phyloP scores from a whole-genome alignment of 2,329 filamentous ascomycete genomes.

The Colletotrichum brevisporum region DNA sequence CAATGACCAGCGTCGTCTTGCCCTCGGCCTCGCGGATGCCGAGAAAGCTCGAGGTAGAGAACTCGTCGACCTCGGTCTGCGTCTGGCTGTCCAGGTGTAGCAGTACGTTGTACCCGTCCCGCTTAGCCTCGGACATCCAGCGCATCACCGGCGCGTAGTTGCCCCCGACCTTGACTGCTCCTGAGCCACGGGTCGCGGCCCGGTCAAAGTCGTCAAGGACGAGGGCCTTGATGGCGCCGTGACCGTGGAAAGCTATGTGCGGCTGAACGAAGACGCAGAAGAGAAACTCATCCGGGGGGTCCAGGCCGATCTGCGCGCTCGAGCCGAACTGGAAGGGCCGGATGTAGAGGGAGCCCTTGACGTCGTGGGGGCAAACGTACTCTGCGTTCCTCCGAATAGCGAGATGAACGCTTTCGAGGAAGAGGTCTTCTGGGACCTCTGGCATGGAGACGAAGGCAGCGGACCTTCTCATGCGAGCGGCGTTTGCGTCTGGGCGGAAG shows the following conservation, averaged over 20 bases:
- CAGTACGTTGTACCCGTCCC: slow-evolving; percentile 75
- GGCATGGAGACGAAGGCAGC: slow-evolving; percentile 69
- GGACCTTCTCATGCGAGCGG: slow-evolving; percentile 13
- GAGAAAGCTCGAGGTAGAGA: slow-evolving; percentile 77
- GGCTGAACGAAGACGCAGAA: slow-evolving; percentile 75
- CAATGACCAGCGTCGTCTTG: background rate
- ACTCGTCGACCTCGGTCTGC: slow-evolving; percentile 76
- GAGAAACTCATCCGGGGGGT: slow-evolving; percentile 70
- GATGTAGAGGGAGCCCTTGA: slow-evolving; percentile 77
- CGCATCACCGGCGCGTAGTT: slow-evolving; percentile 82
- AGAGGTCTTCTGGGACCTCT: slow-evolving; percentile 70
- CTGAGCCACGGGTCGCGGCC: slow-evolving; percentile 75
- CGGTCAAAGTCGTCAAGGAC: slow-evolving; percentile 80
- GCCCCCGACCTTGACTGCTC: slow-evolving; percentile 76
- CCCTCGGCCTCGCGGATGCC: slow-evolving; percentile 57
- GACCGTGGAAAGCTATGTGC: slow-evolving; percentile 65
- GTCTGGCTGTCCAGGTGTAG: slow-evolving; percentile 78
- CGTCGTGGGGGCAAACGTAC: slow-evolving; percentile 75
- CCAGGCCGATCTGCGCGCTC: slow-evolving; percentile 16
- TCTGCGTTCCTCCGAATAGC: slow-evolving; percentile 77
- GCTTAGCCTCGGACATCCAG: slow-evolving; percentile 74
- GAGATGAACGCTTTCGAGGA: slow-evolving; percentile 70
- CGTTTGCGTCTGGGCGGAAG: slow-evolving; percentile 2
- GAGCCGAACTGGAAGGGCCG: slow-evolving; percentile 74
- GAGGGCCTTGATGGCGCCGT: slow-evolving; percentile 67